Percentiles rank a stretch among this genome's conserved stretches.
phyloP scores from a whole-genome alignment of 2,329 filamentous ascomycete genomes.

The Aspergillus sojae region DNA sequence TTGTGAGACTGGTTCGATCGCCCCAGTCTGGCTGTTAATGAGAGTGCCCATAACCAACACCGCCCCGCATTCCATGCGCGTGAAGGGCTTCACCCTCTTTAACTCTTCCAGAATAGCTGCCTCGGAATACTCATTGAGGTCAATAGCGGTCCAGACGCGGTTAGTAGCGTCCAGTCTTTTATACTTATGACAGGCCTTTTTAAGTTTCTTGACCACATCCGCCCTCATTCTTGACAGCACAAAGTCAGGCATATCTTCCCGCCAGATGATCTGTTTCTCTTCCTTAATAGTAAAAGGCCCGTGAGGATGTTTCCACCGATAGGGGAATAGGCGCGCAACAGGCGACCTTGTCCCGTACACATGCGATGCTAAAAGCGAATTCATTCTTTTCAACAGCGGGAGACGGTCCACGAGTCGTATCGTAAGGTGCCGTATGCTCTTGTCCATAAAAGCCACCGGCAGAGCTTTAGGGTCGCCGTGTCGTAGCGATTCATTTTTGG shows the following conservation, averaged over 20 bases:
- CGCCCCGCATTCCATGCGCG: conserved; percentile 34
- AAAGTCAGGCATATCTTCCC: conserved; percentile 51
- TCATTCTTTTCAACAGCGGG: conserved; percentile 26
- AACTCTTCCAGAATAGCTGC: conserved; percentile 26
- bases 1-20: neutral
- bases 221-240: conserved; percentile 42
- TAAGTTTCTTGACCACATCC: conserved; percentile 40
- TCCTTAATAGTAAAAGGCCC: conserved; percentile 30
- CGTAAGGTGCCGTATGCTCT: conserved; percentile 19
- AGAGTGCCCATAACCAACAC: conserved; percentile 28
- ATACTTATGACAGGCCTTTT: conserved; percentile 30
- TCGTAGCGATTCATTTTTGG: neutral
- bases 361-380: conserved; percentile 14
- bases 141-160: conserved; percentile 33
- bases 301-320: conserved; percentile 37
- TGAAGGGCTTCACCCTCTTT: conserved; percentile 22
- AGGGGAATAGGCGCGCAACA: conserved; percentile 33
- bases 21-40: neutral
- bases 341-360: conserved; percentile 16
- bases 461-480: neutral
- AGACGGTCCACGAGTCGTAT: conserved; percentile 33
- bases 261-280: conserved; percentile 45
- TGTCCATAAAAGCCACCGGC: neutral
- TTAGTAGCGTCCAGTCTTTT: conserved; percentile 19
- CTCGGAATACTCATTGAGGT: conserved; percentile 22